A percentile compares a stretch with the other conserved stretches of the same genome.
phyloP scores from a whole-genome alignment of 2,329 filamentous ascomycete species.

The Immersiporthe knoxdaviesiana region DNA sequence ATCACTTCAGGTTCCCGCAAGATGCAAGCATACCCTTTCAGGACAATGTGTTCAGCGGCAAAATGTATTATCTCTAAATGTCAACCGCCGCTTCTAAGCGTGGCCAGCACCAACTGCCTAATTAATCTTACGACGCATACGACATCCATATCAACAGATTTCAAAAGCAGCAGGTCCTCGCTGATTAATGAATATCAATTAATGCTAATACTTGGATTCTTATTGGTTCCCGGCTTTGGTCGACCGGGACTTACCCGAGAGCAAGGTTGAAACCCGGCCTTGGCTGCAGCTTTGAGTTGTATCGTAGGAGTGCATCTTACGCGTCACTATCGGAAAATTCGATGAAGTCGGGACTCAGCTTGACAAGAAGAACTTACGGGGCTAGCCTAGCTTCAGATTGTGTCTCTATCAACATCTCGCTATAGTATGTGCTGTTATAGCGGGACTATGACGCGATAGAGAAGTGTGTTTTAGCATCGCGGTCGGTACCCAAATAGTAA shows the following conservation, averaged over 20 bases:
- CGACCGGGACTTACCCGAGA: not conserved
- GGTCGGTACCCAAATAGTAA: too few species aligned
- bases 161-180: constrained; percentile 11
- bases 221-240: not conserved
- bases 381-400: not conserved
- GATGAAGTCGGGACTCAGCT: not conserved
- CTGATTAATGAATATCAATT: not conserved
- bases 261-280: not conserved
- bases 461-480: too few species aligned
- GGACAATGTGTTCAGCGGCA: too few species aligned
- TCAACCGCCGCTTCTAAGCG: not conserved
- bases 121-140: not conserved
- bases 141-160: not conserved
- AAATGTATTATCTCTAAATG: not conserved
- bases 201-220: not conserved
- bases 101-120: not conserved
- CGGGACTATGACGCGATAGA: too few species aligned
- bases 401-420: too few species aligned
- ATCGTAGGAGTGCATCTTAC: not conserved
- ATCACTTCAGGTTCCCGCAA: constrained; percentile 4
- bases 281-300: constrained; percentile 8
- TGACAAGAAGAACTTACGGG: not conserved
- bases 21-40: not conserved
- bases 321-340: not conserved
- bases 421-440: too few species aligned